Evolutionary conservation across 805 yeast species (phyloP).

Genomic region (Tetrapisispora pingtungensis): DNA sequence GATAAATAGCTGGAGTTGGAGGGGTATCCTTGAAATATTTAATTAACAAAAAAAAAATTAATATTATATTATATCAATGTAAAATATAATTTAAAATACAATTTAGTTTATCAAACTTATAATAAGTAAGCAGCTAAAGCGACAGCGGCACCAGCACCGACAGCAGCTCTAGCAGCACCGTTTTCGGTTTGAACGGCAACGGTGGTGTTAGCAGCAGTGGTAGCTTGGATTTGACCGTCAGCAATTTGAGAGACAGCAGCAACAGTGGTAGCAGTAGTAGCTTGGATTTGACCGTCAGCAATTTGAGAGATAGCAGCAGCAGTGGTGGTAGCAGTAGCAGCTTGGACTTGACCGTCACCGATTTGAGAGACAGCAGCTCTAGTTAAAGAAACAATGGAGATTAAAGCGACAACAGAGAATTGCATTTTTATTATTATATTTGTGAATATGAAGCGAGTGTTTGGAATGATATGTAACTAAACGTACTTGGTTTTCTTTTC

Average conservation of each 20-base stretch:
- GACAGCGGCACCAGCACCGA: constrained; percentile 17
- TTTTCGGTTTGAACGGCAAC: constrained; percentile 13
- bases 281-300: constrained; percentile 13
- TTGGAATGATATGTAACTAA: neutral
- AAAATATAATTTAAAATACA: too few species aligned
- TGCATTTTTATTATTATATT: neutral
- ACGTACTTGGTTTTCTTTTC: neutral
- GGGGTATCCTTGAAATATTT: too few species aligned
- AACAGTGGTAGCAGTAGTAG: constrained; percentile 21
- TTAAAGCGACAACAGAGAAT: constrained; percentile 2
- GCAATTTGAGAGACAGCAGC: constrained; percentile 31
- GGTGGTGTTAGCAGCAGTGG: constrained; percentile 5
- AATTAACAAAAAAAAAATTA: too few species aligned
- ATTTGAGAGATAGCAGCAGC: constrained; percentile 7
- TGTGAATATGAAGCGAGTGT: constrained; percentile 1
- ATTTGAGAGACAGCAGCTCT: constrained; percentile 6
- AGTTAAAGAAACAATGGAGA: constrained; percentile 1
- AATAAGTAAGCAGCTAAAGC: constrained; percentile 29
- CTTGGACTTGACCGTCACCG: constrained; percentile 13
- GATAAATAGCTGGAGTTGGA: too few species aligned
- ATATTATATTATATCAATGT: too few species aligned
- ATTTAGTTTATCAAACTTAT: constrained; percentile 2
- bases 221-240: constrained; percentile 37
- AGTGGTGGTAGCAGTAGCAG: constrained; percentile 13
- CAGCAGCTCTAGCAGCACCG: constrained; percentile 20